These are phyloP conservation scores for Teratosphaeriaceae sp. DNA, from an alignment of 2,329 filamentous ascomycete genomes.

Conservation along the genomic window DNA sequence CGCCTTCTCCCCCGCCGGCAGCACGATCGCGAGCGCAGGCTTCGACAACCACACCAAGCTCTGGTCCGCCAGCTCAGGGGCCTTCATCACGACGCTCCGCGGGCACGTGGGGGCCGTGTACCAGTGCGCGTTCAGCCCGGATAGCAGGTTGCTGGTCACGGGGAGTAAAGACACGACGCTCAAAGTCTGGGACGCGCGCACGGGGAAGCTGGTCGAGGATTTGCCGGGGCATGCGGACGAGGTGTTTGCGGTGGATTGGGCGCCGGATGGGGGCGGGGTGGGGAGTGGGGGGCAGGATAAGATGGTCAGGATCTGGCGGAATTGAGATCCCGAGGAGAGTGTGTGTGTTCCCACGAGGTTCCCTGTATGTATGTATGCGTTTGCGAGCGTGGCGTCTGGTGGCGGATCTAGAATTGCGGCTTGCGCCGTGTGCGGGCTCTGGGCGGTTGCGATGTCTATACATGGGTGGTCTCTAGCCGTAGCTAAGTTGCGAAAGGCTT, in stretches of 20 bases:
- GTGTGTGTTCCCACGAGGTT: no score
- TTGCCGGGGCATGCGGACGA: conserved; percentile 87
- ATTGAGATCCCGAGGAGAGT: conserved; percentile 33
- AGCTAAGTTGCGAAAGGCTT: no score
- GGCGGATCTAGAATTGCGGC: no score
- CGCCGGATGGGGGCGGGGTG: conserved; percentile 79
- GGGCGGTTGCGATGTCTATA: no score
- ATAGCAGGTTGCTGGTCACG: conserved; percentile 82
- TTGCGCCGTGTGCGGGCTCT: no score
- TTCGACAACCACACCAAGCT: conserved; percentile 96
- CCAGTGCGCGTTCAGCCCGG: conserved; percentile 85
- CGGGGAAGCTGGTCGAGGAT: conserved; percentile 74
- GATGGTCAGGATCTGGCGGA: conserved; percentile 58
- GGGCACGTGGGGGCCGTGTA: conserved; percentile 91
- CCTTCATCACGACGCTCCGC: conserved; percentile 78
- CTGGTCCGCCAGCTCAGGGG: conserved; percentile 71
- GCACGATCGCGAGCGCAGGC: conserved; percentile 76
- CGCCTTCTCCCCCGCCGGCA: conserved; percentile 84
- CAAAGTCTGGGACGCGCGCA: conserved; percentile 89
- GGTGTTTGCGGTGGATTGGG: conserved; percentile 94
- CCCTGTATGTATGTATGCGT: no score
- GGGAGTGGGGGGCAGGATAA: conserved; percentile 93
- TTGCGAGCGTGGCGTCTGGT: no score
- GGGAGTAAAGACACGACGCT: conserved; percentile 87
- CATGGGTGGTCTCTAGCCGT: no score